Conservation (phyloP, 805 yeast species). For the Cyberlindnera lachancei region DNA sequence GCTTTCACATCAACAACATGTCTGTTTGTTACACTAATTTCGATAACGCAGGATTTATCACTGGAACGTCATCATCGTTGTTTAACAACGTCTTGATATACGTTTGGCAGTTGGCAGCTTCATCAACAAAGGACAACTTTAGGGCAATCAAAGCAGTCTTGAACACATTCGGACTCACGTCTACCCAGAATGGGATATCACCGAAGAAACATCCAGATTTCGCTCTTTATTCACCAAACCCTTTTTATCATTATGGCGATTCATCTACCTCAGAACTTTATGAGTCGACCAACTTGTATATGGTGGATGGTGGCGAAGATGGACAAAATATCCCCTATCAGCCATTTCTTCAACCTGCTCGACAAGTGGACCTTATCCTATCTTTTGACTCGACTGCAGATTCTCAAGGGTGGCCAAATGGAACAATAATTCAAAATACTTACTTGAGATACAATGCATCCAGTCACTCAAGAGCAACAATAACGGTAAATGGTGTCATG, state of each 20-base stretch:
- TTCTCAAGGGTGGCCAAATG: constrained; percentile 48
- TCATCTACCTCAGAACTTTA: constrained; percentile 14
- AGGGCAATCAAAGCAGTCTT: constrained; percentile 32
- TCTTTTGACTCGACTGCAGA: constrained; percentile 58
- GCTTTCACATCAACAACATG: constrained; percentile 16
- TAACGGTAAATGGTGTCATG: constrained; percentile 29
- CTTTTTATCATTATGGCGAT: constrained; percentile 36
- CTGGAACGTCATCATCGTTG: constrained; percentile 58
- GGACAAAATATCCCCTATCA: constrained; percentile 62
- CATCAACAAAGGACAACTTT: constrained; percentile 21
- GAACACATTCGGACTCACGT: constrained; percentile 37
- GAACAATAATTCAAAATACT: constrained; percentile 38
- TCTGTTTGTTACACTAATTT: constrained; percentile 42
- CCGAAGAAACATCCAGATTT: constrained; percentile 42
- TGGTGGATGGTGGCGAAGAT: constrained; percentile 81
- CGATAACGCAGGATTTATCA: constrained; percentile 52
- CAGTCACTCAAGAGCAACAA: constrained; percentile 21
- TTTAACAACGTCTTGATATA: constrained; percentile 44
- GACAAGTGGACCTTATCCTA: constrained; percentile 56
- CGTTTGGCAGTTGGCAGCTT: constrained; percentile 30
- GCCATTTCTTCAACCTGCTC: constrained; percentile 55
- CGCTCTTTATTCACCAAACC: constrained; percentile 56
- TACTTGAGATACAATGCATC: constrained; percentile 18
- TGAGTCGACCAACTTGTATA: constrained; percentile 26
- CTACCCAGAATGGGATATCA: constrained; percentile 26